These are phyloP conservation scores for Plasmodium malariae DNA, from an alignment of 169 alveolate genomes.

Conservation along the genomic window DNA sequence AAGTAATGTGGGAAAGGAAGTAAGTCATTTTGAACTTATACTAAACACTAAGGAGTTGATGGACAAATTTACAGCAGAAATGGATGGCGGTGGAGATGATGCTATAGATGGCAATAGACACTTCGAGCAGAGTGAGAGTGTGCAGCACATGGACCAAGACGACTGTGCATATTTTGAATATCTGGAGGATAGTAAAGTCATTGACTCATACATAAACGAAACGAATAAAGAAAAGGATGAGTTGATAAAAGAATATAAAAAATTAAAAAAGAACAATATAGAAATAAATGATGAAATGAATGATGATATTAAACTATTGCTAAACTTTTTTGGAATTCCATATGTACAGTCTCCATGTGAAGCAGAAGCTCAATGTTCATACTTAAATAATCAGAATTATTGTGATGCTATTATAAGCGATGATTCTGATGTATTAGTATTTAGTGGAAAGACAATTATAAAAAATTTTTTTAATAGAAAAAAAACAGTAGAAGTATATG, in stretches of 20 bases:
- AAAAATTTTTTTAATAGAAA: conserved; percentile 91
- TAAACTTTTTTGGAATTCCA: conserved; percentile 94
- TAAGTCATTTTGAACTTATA: conserved; percentile 4
- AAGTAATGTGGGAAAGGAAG: not conserved
- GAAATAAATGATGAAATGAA: conserved; percentile 79
- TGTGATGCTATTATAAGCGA: conserved; percentile 95
- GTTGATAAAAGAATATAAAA: conserved; percentile 44
- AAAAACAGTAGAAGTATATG: conserved; percentile 92
- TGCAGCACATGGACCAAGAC: not conserved
- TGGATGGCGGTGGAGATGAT: not conserved
- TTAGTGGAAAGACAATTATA: conserved; percentile 92
- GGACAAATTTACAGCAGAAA: conserved; percentile 16
- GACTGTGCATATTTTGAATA: not conserved
- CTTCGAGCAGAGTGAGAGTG: not conserved
- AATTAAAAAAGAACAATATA: conserved; percentile 46
- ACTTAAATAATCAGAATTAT: conserved; percentile 83
- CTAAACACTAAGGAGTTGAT: conserved; percentile 20
- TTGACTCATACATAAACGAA: conserved; percentile 37
- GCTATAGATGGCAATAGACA: too few species aligned
- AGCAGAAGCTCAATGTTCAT: conserved; percentile 97
- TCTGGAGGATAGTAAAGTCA: conserved; percentile 46
- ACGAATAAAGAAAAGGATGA: conserved; percentile 51
- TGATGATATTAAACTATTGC: conserved; percentile 85
- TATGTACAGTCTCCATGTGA: conserved; percentile 96
- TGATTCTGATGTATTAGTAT: conserved; percentile 95